Base-by-base conservation (phyloP, 805 yeast genomes). In the Sugiyamaella mastotermitis region DNA sequence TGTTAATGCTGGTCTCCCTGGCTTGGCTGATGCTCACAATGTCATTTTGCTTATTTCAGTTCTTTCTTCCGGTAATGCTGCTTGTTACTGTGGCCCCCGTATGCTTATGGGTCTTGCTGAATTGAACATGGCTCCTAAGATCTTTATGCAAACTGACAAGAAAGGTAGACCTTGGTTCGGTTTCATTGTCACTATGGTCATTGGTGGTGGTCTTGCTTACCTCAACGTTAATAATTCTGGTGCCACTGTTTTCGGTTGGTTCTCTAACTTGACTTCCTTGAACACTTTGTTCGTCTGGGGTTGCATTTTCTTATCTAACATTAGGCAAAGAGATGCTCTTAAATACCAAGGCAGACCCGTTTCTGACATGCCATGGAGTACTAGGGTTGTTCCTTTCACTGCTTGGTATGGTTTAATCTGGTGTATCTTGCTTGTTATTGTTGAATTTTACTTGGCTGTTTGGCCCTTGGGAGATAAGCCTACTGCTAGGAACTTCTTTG, bases 21-120 rank as follows among this genome's bases (percentile, higher is more conserved):
- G 71, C 0, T 64, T 85, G 34, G 92, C 94, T 23, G 73, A 78
- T 52, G 68, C 85, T 42, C 84, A 85, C 38, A 86, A 86, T 58
- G 92, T 76, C 1, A 73, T 83, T 20, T 69, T 85, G 37, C 68
- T 85, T 38, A 66, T 83, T 5, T 72, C 90, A 1, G 82, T 88
- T 0, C 79, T 83, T 48, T 78, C 86, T 26, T 85, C 94, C 2
- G 94, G 94, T 38, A 83, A 84, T 56, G 80, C 88, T 1, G 80
- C 77, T 55, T 73, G 83, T 26, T 83, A 75, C 53, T 77, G 85
- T 43, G 78, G 87, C 0, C 72, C 85, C 5, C 66, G 80, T 46
- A 67, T 83, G 0, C 62, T 83, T 16, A 78, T 77, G 55, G 85
- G 84, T 1, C 62, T 83, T 55, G 81, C 90, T 0, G 60, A 72